phyloP scores from a whole-genome alignment of 805 yeast genomes.

The Sungouiozyma intestinalis region DNA sequence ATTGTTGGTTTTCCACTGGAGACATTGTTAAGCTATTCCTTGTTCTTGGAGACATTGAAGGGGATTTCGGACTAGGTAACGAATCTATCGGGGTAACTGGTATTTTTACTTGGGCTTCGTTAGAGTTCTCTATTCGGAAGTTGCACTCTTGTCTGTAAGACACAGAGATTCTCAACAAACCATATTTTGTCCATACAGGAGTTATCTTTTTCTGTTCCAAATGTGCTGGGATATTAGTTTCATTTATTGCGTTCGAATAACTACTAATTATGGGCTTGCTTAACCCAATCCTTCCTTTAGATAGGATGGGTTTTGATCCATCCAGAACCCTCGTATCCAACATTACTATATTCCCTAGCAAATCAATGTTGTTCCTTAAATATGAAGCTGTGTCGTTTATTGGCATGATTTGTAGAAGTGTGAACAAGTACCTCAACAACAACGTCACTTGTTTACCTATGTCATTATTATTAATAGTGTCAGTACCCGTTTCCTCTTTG shows the following conservation, averaged over 20 bases:
- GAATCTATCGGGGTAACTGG: background rate
- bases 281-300: constrained; percentile 78
- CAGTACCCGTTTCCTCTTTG: constrained; percentile 33
- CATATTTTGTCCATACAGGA: constrained; percentile 67
- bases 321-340: constrained; percentile 52
- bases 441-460: constrained; percentile 68
- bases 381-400: constrained; percentile 46
- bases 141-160: constrained; percentile 66
- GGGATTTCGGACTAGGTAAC: background rate
- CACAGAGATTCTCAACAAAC: constrained; percentile 63
- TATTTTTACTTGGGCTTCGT: background rate
- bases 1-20: constrained; percentile 3
- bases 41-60: constrained; percentile 8
- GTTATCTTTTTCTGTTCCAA: constrained; percentile 51
- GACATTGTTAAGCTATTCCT: background rate
- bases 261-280: constrained; percentile 49
- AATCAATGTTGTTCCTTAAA: constrained; percentile 26
- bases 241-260: constrained; percentile 26
- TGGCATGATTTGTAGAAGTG: constrained; percentile 61
- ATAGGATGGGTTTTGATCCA: constrained; percentile 67
- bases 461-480: constrained; percentile 33
- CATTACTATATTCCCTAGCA: background rate
- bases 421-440: constrained; percentile 62
- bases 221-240: constrained; percentile 36
- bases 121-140: constrained; percentile 29